Evolutionary conservation across 331 rosid species (phyloP).

Genomic region (Cucumis variabilis): DNA sequence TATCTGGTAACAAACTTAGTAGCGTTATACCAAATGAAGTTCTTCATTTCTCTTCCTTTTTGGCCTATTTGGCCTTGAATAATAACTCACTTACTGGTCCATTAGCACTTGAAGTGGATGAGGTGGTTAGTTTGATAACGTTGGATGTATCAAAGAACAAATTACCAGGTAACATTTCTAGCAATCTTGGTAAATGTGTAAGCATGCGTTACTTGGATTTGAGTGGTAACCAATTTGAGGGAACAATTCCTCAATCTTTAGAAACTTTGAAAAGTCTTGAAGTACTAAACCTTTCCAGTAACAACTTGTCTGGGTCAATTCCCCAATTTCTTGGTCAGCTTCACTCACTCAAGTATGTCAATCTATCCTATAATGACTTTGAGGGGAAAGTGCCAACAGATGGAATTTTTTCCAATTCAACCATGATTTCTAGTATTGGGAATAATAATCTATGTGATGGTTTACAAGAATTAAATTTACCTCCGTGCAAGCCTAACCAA

Average conservation of each 20-base stretch:
- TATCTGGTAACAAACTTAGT: conserved; percentile 30
- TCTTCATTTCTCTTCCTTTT: not conserved
- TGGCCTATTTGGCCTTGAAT: not conserved
- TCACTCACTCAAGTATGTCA: not conserved
- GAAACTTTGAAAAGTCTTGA: not conserved
- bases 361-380: conserved; percentile 31
- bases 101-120: conserved; percentile 33
- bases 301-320: conserved; percentile 31
- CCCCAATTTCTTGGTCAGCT: conserved; percentile 7
- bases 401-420: conserved; percentile 22
- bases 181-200: conserved; percentile 8
- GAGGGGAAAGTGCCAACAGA: conserved; percentile 41
- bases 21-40: conserved; percentile 18
- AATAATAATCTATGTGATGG: conserved; percentile 43
- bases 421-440: conserved; percentile 33
- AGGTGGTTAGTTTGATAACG: not conserved
- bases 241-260: conserved; percentile 33
- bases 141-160: conserved; percentile 27
- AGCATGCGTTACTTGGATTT: not conserved
- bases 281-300: conserved; percentile 3
- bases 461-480: conserved; percentile 30
- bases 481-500: conserved; percentile 16
- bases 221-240: conserved; percentile 22
- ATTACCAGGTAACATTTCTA: conserved; percentile 36
- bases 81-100: conserved; percentile 26